Evolutionary conservation across 345 rosid genomes (phyloP).

Genomic region (Eucalyptus curtisii): DNA sequence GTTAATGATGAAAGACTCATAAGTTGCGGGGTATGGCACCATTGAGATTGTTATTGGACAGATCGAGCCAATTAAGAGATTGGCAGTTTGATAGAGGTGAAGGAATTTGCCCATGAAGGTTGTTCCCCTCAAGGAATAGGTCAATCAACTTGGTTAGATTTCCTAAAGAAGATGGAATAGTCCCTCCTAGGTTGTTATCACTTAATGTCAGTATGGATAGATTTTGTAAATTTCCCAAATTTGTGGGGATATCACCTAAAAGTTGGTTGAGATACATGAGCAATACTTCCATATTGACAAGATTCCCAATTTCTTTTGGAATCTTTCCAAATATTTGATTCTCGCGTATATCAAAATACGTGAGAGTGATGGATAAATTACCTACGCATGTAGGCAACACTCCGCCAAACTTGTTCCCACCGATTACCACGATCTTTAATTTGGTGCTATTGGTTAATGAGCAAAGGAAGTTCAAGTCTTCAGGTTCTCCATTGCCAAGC

Average conservation of each 20-base stretch:
- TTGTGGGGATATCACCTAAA: background rate
- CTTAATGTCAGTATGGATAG: no score
- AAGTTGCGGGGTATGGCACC: background rate
- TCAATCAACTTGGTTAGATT: background rate
- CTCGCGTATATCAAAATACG: fast-evolving
- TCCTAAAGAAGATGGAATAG: background rate
- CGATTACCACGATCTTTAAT: background rate
- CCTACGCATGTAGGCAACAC: background rate
- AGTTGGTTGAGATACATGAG: background rate
- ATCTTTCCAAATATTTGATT: background rate
- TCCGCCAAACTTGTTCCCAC: background rate
- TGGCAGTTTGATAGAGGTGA: background rate
- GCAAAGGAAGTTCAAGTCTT: background rate
- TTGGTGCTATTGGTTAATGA: background rate
- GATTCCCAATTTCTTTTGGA: background rate
- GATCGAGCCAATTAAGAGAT: background rate
- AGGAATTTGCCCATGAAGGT: background rate
- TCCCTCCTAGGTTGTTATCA: background rate
- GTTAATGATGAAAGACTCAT: background rate
- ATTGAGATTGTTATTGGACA: background rate
- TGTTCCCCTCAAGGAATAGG: background rate
- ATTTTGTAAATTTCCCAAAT: background rate
- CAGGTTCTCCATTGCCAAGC: background rate
- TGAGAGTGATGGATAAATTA: background rate
- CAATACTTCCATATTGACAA: background rate